phyloP scores from a whole-genome alignment of 768 basidiomycete species.

The Trametes coccinea region DNA sequence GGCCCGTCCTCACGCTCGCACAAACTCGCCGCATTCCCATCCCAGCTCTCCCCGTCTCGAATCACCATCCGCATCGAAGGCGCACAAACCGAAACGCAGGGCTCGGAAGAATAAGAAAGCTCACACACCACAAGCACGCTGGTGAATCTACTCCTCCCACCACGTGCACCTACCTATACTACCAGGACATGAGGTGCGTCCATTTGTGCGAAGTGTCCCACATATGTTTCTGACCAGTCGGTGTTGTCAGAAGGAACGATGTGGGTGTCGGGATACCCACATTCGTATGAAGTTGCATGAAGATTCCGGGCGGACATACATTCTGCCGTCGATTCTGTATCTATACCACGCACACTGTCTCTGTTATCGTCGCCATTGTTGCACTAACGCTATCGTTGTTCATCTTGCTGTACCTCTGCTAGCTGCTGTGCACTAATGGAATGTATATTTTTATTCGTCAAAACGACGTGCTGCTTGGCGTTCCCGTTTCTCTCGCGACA shows the following conservation, averaged over 20 bases:
- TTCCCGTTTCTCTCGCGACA: too few relatives aligned
- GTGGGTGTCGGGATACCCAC: too few relatives aligned
- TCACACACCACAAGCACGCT: slow-evolving; percentile 9
- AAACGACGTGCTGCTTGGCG: too few relatives aligned
- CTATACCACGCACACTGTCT: slow-evolving; percentile 15
- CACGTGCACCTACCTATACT: background rate
- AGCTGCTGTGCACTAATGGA: slow-evolving; percentile 11
- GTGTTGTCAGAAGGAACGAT: too few relatives aligned
- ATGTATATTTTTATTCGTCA: background rate
- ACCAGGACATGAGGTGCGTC: background rate
- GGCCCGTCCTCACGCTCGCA: background rate
- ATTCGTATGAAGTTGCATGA: too few relatives aligned
- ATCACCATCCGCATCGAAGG: background rate
- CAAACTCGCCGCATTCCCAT: background rate
- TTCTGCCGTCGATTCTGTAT: slow-evolving; percentile 4
- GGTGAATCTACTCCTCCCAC: background rate
- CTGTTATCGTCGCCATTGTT: slow-evolving; percentile 8
- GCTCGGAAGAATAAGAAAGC: slow-evolving; percentile 12
- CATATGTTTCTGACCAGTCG: too few relatives aligned
- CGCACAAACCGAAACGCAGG: slow-evolving; percentile 4
- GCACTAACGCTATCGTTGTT: slow-evolving; percentile 8
- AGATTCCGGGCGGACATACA: slow-evolving; percentile 4
- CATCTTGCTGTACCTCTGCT: slow-evolving; percentile 11
- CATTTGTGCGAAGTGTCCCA: too few relatives aligned
- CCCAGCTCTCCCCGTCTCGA: background rate